Base-by-base conservation (phyloP, 305 asterid genomes). In the Fraxinus latifolia region DNA sequence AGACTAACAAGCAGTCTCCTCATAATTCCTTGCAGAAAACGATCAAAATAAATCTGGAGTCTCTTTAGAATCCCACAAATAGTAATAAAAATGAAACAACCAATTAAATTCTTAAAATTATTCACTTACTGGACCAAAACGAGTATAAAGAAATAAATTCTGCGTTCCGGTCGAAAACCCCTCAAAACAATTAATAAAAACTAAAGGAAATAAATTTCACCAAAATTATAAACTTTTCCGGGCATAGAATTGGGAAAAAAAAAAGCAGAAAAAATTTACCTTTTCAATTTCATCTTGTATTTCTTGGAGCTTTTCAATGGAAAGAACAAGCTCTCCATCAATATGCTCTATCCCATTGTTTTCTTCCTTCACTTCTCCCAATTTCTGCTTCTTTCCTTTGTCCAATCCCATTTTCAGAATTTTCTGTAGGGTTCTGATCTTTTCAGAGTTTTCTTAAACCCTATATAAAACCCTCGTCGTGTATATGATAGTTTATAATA, bases 281-380 rank as follows among this genome's bases (percentile, higher is more conserved):
- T 84, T 87, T 34, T 87, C 92, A 8, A 89, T 89, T 36, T 89
- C 89, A 25, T 89, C 92, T 82, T 89, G 90, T 78, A 88, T 85
- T 80, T 88, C 89, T 36, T 88, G 91, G 75, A 88, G 81, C 74
- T 87, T 87, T 77, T 85, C 90, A 32, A 87, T 80, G 67, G 87
- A 87, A 11, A 85, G 68, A 79, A 87, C 86, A 6, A 87, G 90
- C 12, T 87, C 85, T 25, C 73, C 80, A 82, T 87, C 90, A 83
- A 83, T 82, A n/a, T 23, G 81, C 19, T 87, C 85, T 1, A 39
- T 5, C 29, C 65, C 75, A 25, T 50, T 55, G 78, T 50, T 81
- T 44, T 86, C 89, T 15, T 75, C 89, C 76, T 78, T 36, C 8
- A 1, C 81, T n/a, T 83, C 91, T 53, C 34, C 84, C 76, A 82